Conservation (phyloP, 2,329 filamentous ascomycete genomes). For the Alternaria triticimaculans region DNA sequence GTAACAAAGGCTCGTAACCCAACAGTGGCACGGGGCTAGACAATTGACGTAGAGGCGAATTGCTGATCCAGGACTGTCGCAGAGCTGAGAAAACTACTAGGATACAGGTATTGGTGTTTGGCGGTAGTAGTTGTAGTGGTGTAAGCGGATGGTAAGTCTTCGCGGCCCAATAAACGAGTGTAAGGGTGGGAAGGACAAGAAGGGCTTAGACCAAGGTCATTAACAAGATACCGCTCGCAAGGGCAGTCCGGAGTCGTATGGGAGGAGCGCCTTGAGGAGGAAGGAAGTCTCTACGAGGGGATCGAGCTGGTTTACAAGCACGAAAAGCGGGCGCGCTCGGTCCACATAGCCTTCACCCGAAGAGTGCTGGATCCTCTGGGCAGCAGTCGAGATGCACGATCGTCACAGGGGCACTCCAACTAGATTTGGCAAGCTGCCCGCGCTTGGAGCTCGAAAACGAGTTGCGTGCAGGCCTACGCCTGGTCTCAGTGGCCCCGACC, state of each 20-base stretch:
- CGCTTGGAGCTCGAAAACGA: slow-evolving; percentile 14
- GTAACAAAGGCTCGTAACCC: slow-evolving; percentile 36
- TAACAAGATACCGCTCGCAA: slow-evolving; percentile 25
- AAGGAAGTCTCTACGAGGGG: slow-evolving; percentile 21
- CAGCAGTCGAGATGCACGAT: slow-evolving; percentile 20
- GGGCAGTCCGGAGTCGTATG: slow-evolving; percentile 24
- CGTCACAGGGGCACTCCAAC: slow-evolving; percentile 27
- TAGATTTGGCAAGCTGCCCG: slow-evolving; percentile 21
- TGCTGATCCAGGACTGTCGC: slow-evolving; percentile 14
- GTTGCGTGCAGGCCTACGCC: slow-evolving; percentile 12
- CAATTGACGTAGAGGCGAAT: slow-evolving; percentile 26
- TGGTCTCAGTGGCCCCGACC: slow-evolving; percentile 12
- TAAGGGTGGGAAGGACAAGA: slow-evolving; percentile 24
- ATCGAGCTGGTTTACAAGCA: slow-evolving; percentile 32
- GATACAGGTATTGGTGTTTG: slow-evolving; percentile 10
- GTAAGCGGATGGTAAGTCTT: neutral
- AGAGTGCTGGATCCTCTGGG: slow-evolving; percentile 8
- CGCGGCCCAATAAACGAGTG: slow-evolving; percentile 34
- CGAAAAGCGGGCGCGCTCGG: slow-evolving; percentile 24
- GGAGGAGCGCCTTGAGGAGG: slow-evolving; percentile 22
- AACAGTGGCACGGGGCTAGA: slow-evolving; percentile 41
- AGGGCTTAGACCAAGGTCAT: slow-evolving; percentile 23
- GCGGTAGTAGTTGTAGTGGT: slow-evolving; percentile 2
- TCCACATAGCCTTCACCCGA: slow-evolving; percentile 6
- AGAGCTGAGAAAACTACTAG: slow-evolving; percentile 19